Conservation (phyloP, 108 stramenopile species). For the Skeletonema costatum region DNA sequence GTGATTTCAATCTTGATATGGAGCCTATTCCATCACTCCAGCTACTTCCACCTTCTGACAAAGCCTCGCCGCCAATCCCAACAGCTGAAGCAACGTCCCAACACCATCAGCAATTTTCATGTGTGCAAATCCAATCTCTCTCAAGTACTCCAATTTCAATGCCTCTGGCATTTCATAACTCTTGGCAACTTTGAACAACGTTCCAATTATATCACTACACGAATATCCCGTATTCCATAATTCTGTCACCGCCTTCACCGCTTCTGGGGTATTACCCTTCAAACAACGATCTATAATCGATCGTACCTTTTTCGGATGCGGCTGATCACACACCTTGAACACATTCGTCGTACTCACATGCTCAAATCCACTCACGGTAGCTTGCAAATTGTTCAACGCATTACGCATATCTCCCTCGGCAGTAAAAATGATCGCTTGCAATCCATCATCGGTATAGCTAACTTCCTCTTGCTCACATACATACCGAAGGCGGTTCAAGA, state of each 20-base stretch:
- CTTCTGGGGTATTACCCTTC: constrained; percentile 65
- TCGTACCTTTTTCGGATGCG: constrained; percentile 93
- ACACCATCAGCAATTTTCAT: constrained; percentile 93
- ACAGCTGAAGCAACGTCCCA: constrained; percentile 77
- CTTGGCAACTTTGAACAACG: constrained; percentile 94
- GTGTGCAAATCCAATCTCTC: constrained; percentile 95
- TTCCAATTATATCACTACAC: constrained; percentile 92
- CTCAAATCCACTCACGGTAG: constrained; percentile 86
- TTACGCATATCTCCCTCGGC: constrained; percentile 99
- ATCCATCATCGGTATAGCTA: constrained; percentile 79
- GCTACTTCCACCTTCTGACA: constrained; percentile 54
- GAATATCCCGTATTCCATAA: constrained; percentile 83
- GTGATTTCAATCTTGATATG: not conserved
- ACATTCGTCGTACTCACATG: constrained; percentile 90
- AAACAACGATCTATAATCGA: constrained; percentile 74
- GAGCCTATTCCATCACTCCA: not conserved
- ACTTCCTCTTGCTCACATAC: constrained; percentile 92
- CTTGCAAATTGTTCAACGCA: constrained; percentile 97
- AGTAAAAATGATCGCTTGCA: constrained; percentile 98
- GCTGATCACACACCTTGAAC: constrained; percentile 99
- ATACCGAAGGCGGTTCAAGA: constrained; percentile 83
- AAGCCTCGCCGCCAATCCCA: constrained; percentile 87
- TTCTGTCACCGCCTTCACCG: constrained; percentile 52
- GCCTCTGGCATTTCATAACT: constrained; percentile 77
- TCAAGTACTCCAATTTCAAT: constrained; percentile 83